A percentile compares a stretch with the other conserved stretches of the same genome.
Conservation (phyloP, 208 protist species). For the Acanthamoeba sp. region DNA sequence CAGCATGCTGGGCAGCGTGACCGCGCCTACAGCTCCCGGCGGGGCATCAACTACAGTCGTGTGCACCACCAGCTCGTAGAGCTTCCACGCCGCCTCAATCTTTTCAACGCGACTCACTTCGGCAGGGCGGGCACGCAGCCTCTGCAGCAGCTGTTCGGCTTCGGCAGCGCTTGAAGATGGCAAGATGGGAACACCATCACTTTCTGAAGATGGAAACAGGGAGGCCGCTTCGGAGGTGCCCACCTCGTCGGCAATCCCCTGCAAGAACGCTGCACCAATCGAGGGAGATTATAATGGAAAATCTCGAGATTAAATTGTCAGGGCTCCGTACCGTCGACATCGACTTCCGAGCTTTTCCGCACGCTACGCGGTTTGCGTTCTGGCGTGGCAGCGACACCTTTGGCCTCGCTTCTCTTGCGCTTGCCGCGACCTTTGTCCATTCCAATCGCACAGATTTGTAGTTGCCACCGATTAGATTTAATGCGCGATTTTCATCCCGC, state of each 20-base stretch:
- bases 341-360: not conserved
- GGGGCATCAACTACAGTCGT: not conserved
- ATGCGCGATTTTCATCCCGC: too few relatives aligned
- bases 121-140: constrained; percentile 17
- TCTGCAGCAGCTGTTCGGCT: constrained; percentile 1
- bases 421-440: too few relatives aligned
- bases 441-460: too few relatives aligned
- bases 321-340: constrained; percentile 33
- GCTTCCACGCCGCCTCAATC: constrained; percentile 31
- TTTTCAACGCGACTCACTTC: constrained; percentile 32
- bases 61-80: not conserved
- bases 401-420: not conserved
- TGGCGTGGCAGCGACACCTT: too few relatives aligned
- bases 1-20: not conserved
- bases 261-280: not conserved
- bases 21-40: not conserved
- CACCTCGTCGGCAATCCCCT: constrained; percentile 43
- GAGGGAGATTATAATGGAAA: not conserved
- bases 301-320: not conserved
- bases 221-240: not conserved
- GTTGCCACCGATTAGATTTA: too few relatives aligned
- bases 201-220: not conserved
- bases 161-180: not conserved
- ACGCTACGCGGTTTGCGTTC: too few relatives aligned
- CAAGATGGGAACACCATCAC: not conserved